A percentile compares a stretch with the other conserved stretches of the same genome.
These are phyloP conservation scores for Phyllosticta paracitricarpa DNA, from an alignment of 2,329 filamentous ascomycete genomes.

Conservation along the genomic window DNA sequence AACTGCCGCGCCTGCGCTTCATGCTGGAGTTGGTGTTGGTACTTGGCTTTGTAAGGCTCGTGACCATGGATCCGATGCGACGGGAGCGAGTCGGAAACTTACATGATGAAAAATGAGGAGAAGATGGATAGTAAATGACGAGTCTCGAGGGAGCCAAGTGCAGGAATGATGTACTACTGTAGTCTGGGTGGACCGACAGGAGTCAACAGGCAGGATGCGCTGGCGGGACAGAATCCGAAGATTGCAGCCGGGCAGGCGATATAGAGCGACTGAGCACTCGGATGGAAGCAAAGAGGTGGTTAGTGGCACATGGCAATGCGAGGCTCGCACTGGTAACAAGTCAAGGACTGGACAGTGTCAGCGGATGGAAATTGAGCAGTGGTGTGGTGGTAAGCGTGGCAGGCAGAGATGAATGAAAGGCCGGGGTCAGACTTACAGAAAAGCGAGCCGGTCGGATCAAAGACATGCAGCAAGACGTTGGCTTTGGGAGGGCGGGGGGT, in stretches of 20 bases:
- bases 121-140: not conserved
- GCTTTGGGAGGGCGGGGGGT: not conserved
- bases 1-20: constrained; percentile 8
- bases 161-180: not conserved
- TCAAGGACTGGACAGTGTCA: not conserved
- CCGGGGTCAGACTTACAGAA: not conserved
- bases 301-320: not conserved
- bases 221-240: not conserved
- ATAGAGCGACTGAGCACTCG: not conserved
- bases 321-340: not conserved
- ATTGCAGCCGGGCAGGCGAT: not conserved
- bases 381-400: not conserved
- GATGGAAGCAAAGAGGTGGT: not conserved
- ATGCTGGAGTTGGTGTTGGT: constrained; percentile 5
- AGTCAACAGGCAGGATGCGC: not conserved
- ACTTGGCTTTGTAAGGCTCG: not conserved
- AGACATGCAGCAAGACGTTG: not conserved
- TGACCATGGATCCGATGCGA: constrained; percentile 4
- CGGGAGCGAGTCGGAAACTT: not conserved
- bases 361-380: not conserved
- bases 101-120: not conserved
- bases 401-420: not conserved
- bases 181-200: not conserved
- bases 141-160: not conserved
- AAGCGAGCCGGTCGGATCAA: not conserved